A percentile compares a stretch with the other conserved stretches of the same genome.
phyloP scores from a whole-genome alignment of 805 yeast genomes.

The Yamadazyma paraphyllophila region DNA sequence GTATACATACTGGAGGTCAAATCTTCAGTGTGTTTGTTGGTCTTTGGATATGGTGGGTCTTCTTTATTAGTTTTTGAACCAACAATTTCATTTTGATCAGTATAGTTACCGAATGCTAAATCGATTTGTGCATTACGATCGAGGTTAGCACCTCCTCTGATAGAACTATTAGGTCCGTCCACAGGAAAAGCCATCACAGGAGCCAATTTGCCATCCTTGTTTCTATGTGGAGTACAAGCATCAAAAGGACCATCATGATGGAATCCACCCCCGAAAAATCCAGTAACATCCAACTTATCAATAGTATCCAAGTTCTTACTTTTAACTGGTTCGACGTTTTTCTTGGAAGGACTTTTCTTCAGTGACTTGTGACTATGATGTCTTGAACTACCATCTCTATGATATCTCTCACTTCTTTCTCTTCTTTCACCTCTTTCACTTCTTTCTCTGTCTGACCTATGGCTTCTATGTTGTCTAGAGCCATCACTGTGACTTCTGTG shows the following conservation, averaged over 20 bases:
- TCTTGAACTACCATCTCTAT: slow-evolving; percentile 10
- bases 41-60: slow-evolving; percentile 17
- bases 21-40: slow-evolving; percentile 19
- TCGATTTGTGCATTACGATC: slow-evolving; percentile 56
- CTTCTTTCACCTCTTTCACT: slow-evolving; percentile 17
- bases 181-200: slow-evolving; percentile 95
- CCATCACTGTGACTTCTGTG: slow-evolving; percentile 16
- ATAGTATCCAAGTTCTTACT: slow-evolving; percentile 86
- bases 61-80: slow-evolving; percentile 22
- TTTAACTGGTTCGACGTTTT: slow-evolving; percentile 45
- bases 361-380: slow-evolving; percentile 9
- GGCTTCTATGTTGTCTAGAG: slow-evolving; percentile 12
- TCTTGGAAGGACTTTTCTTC: slow-evolving; percentile 33
- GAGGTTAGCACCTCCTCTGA: slow-evolving; percentile 61
- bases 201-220: slow-evolving; percentile 69
- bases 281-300: slow-evolving; percentile 94
- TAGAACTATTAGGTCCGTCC: slow-evolving; percentile 89
- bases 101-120: slow-evolving; percentile 70
- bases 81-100: slow-evolving; percentile 44
- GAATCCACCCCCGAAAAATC: slow-evolving; percentile 88
- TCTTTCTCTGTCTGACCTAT: slow-evolving; percentile 11
- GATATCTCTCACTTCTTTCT: slow-evolving; percentile 17
- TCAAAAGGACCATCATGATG: slow-evolving; percentile 99
- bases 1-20: slow-evolving; percentile 25
- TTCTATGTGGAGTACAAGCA: slow-evolving; percentile 96